Base-by-base conservation (phyloP, 306 rosid genomes). In the Quercus robur region DNA sequence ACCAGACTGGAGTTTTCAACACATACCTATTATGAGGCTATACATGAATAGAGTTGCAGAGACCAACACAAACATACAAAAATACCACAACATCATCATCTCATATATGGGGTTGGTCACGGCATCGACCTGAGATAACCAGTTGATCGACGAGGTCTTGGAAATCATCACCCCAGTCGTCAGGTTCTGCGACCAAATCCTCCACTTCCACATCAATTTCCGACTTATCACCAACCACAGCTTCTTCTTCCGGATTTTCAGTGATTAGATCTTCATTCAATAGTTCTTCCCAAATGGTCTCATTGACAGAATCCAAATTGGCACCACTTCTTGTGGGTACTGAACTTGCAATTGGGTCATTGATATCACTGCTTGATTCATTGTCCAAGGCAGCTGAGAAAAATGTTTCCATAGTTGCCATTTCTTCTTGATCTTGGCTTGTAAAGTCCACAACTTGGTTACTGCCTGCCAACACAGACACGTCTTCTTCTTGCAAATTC, bases 71-170 rank as follows among this genome's bases (percentile, higher is more conserved):
- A 57, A 58, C 54, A 61, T 13, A 69, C 10, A 49, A 5, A 7
- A 56, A 8, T 4, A 61, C 23, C 44, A 80, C 70, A 62, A 61
- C 76, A 70, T 64, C 49, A 21, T 56, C 78, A 59, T 21, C 44
- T 63, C 15, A 18, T 28, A 75, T 70, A 66, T 0, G 19, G 6
- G 56, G 13, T 28, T 54, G 49, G 46, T 80, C 70, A 81, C 1
- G 85, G 87, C 75, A 75, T 79, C n/a, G 92, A 72, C 71, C 70
- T 86, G 79, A 85, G 92, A 88, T 62, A 88, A 77, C 86, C 94
- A 91, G 73, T 80, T 93, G 92, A 86, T 90, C 97, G 56, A 90
- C 94, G 54, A 93, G 94, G 13, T 83, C 90, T 70, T 80, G 82
- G 84, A 93, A 78, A 41, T 89, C 89, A 76, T 90, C 91, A 73